Percentiles rank a stretch among this genome's conserved stretches.
Evolutionary conservation across 441 rosid genomes (phyloP).

Genomic region (Dalechampia spathulata): DNA sequence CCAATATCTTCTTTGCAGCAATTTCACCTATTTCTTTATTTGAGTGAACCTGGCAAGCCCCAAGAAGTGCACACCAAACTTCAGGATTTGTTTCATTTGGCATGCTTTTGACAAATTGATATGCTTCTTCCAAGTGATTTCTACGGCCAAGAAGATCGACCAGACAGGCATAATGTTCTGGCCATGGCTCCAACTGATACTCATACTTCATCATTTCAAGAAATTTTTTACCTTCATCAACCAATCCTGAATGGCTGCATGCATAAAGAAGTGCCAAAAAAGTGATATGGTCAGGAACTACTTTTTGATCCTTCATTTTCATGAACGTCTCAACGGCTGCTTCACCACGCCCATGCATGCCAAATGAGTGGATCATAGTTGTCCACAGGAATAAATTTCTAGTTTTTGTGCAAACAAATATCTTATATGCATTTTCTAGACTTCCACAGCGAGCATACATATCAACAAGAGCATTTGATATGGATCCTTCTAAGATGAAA

Average conservation of each 20-base stretch:
- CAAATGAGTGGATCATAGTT: conserved; percentile 73
- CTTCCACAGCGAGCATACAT: conserved; percentile 84
- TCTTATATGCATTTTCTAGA: conserved; percentile 44
- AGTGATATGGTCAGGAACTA: conserved; percentile 64
- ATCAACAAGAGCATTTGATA: conserved; percentile 61
- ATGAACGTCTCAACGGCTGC: conserved; percentile 51
- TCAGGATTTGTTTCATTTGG: conserved; percentile 54
- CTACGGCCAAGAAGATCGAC: conserved; percentile 91
- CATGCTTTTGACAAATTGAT: conserved; percentile 59
- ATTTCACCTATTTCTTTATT: conserved; percentile 64
- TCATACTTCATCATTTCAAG: conserved; percentile 52
- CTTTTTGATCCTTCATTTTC: conserved; percentile 37
- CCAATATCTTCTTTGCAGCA: conserved; percentile 57
- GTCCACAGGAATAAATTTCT: conserved; percentile 61
- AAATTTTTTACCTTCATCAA: conserved; percentile 55
- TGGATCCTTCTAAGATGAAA: conserved; percentile 46
- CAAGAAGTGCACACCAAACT: conserved; percentile 86
- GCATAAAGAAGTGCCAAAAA: conserved; percentile 76
- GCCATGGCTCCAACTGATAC: conserved; percentile 79
- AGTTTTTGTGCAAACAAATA: conserved; percentile 33
- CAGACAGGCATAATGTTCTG: conserved; percentile 74
- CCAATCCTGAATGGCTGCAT: conserved; percentile 82
- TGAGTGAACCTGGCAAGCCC: conserved; percentile 72
- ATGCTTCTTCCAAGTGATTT: conserved; percentile 64
- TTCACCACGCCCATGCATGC: conserved; percentile 78